phyloP scores from a whole-genome alignment of 805 yeast species.

The Kodamaea kakaduensis region DNA sequence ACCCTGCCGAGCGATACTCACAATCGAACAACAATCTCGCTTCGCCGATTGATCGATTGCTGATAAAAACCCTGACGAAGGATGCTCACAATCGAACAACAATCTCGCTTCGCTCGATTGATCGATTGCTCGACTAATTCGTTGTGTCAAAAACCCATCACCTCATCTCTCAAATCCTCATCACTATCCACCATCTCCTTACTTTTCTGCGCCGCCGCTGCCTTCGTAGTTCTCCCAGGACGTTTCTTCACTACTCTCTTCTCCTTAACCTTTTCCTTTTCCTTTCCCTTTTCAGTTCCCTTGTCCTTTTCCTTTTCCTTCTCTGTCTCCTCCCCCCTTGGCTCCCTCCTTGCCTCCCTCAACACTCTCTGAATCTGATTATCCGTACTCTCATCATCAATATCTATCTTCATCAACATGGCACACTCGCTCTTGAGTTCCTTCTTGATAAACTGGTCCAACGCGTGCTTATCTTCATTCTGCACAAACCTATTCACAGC shows the following conservation, averaged over 20 bases:
- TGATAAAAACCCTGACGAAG: no score
- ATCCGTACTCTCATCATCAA: conserved; percentile 35
- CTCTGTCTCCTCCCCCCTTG: neutral
- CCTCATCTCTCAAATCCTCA: conserved; percentile 2
- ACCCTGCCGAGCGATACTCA: no score
- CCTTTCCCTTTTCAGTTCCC: neutral
- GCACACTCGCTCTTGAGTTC: conserved; percentile 54
- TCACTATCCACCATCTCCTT: conserved; percentile 5
- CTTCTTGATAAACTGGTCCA: conserved; percentile 56
- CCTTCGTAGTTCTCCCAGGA: conserved; percentile 5
- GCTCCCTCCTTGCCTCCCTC: conserved; percentile 4
- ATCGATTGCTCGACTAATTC: no score
- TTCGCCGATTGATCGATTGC: no score
- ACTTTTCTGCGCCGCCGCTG: conserved; percentile 6
- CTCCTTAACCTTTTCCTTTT: conserved; percentile 1
- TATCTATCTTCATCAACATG: conserved; percentile 42
- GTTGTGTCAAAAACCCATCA: conserved; percentile 3
- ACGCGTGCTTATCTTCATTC: conserved; percentile 74
- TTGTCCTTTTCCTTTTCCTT: conserved; percentile 1
- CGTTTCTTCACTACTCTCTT: neutral
- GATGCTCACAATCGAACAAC: no score
- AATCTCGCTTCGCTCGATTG: no score
- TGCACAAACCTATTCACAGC: conserved; percentile 72
- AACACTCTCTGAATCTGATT: conserved; percentile 3
- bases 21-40: no score